Evolutionary conservation across 768 basidiomycete genomes (phyloP).

Genomic region (Symmetrospora coprosmae): DNA sequence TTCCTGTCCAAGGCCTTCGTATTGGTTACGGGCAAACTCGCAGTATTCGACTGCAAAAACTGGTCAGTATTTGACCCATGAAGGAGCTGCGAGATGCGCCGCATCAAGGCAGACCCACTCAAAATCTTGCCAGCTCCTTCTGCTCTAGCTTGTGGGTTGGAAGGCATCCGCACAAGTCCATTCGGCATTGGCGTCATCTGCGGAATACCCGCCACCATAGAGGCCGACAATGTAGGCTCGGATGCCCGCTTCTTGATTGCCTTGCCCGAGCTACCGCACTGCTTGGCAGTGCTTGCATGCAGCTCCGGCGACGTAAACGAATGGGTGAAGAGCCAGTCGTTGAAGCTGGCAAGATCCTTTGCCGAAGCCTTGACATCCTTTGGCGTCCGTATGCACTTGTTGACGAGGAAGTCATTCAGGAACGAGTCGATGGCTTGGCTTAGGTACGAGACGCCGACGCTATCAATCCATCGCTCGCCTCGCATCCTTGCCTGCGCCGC

Average conservation of each 20-base stretch:
- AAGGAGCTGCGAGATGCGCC: too few relatives aligned
- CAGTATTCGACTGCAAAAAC: constrained; percentile 7
- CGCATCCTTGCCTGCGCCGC: constrained; percentile 15
- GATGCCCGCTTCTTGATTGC: constrained; percentile 13
- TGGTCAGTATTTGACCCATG: too few relatives aligned
- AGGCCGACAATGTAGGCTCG: neutral
- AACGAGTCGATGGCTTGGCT: constrained; percentile 2
- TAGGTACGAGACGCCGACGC: constrained; percentile 2
- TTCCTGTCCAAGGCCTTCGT: constrained; percentile 16
- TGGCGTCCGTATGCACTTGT: constrained; percentile 12
- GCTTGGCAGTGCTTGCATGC: neutral
- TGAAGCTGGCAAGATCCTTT: neutral
- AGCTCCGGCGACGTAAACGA: neutral
- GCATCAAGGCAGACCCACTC: constrained; percentile 2
- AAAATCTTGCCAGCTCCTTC: constrained; percentile 9
- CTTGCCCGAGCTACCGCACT: neutral
- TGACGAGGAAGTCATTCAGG: constrained; percentile 18
- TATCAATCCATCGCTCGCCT: constrained; percentile 15
- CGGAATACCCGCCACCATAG: neutral
- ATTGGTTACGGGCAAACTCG: constrained; percentile 12
- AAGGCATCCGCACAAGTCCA: constrained; percentile 9
- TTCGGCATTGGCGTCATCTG: constrained; percentile 3
- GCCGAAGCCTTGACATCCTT: constrained; percentile 15
- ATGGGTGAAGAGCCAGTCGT: constrained; percentile 17
- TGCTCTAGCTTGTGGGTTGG: constrained; percentile 3